Percentiles rank a stretch among this genome's conserved stretches.
Conservation (phyloP, 805 yeast genomes). For the Pichia ethanolica region DNA sequence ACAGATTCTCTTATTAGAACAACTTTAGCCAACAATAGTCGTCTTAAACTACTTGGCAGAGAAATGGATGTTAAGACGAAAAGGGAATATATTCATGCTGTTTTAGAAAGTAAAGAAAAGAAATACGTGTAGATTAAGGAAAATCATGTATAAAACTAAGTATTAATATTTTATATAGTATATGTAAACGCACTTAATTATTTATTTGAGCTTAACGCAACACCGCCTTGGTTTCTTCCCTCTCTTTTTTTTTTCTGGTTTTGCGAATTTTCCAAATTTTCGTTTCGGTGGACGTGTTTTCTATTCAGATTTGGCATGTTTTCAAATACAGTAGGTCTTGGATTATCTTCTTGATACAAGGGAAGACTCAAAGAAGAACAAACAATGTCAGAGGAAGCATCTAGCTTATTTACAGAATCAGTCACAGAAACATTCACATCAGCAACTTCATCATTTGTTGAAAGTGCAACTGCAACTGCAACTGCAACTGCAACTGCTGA, state of each 20-base stretch:
- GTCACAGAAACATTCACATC: not conserved
- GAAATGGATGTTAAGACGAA: constrained; percentile 38
- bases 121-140: not conserved
- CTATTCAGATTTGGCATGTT: no score
- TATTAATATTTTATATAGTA: no score
- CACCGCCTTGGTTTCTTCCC: no score
- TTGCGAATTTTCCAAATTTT: no score
- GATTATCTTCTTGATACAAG: no score
- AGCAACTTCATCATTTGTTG: constrained; percentile 1
- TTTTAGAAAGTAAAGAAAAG: constrained; percentile 5
- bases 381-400: not conserved
- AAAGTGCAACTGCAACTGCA: constrained; percentile 2
- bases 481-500: constrained; percentile 4
- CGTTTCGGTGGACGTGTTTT: no score
- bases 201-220: no score
- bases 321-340: not conserved
- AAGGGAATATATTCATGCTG: constrained; percentile 29
- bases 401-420: not conserved
- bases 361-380: not conserved
- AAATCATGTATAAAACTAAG: not conserved
- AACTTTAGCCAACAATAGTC: constrained; percentile 37
- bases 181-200: not conserved
- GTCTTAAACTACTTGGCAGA: constrained; percentile 40
- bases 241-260: no score
- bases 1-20: constrained; percentile 16